phyloP scores from a whole-genome alignment of 768 basidiomycete species.

The Psilocybe cubensis region DNA sequence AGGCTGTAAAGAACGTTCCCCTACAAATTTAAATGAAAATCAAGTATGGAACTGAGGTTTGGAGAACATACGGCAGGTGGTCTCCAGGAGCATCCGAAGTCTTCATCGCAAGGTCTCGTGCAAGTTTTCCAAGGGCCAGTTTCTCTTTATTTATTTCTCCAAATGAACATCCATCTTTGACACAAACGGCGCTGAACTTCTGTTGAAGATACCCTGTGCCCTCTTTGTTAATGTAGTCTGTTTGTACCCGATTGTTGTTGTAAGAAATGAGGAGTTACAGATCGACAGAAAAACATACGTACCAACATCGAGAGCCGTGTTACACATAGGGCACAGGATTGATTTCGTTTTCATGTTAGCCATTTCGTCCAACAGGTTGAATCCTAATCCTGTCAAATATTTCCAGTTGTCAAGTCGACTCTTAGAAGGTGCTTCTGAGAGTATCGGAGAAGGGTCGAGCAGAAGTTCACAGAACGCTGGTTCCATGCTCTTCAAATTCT shows the following conservation, averaged over 20 bases:
- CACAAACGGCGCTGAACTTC: slow-evolving; percentile 42
- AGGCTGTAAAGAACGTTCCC: slow-evolving; percentile 17
- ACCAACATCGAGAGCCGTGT: slow-evolving; percentile 26
- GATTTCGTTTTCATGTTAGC: slow-evolving; percentile 9
- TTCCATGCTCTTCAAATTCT: slow-evolving; percentile 25
- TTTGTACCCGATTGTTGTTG: no score
- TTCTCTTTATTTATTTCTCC: slow-evolving; percentile 32
- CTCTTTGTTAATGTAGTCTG: slow-evolving; percentile 42
- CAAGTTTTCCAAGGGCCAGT: slow-evolving; percentile 25
- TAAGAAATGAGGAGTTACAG: not conserved
- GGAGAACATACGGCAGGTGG: slow-evolving; percentile 8
- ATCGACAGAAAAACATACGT: slow-evolving; percentile 4
- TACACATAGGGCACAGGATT: slow-evolving; percentile 34
- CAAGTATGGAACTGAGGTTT: not conserved
- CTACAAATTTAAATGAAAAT: slow-evolving; percentile 5
- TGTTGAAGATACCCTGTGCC: slow-evolving; percentile 54
- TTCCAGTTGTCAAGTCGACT: slow-evolving; percentile 20
- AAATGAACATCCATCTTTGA: slow-evolving; percentile 32
- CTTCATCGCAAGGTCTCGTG: slow-evolving; percentile 8
- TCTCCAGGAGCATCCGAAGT: not conserved
- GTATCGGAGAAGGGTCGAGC: slow-evolving; percentile 13
- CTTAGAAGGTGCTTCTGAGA: slow-evolving; percentile 11
- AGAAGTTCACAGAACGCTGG: slow-evolving; percentile 11
- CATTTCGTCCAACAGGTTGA: slow-evolving; percentile 22
- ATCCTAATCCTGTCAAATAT: slow-evolving; percentile 14